A percentile compares a stretch with the other conserved stretches of the same genome.
phyloP scores from a whole-genome alignment of 1,284 basidiomycete species.

The Cerrena zonata region DNA sequence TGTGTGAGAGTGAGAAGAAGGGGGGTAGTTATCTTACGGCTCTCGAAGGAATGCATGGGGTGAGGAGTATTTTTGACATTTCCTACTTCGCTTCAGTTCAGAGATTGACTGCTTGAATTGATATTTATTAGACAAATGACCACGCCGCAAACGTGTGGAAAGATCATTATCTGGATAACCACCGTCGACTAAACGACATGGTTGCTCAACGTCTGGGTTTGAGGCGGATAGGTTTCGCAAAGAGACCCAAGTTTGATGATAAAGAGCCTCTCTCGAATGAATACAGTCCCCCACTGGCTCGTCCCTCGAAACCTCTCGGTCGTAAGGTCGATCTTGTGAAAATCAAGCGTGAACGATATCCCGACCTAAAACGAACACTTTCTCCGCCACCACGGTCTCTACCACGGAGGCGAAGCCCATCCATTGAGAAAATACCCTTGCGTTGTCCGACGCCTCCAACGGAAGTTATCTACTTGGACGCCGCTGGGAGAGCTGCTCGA shows the following conservation, averaged over 20 bases:
- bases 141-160: constrained; percentile 53
- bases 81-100: neutral
- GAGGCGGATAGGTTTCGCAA: neutral
- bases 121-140: constrained; percentile 42
- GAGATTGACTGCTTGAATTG: constrained; percentile 37
- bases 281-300: neutral
- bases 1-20: constrained; percentile 28
- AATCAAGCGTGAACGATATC: no score
- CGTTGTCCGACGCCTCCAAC: constrained; percentile 63
- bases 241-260: neutral
- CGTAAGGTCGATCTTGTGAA: neutral
- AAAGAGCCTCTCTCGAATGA: neutral
- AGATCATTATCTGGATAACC: constrained; percentile 67
- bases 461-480: constrained; percentile 32
- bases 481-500: constrained; percentile 38
- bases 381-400: constrained; percentile 16
- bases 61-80: constrained; percentile 18
- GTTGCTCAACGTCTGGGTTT: constrained; percentile 23
- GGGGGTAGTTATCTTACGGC: constrained; percentile 38
- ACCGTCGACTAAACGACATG: constrained; percentile 47
- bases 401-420: neutral
- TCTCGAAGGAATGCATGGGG: constrained; percentile 38
- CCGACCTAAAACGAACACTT: constrained; percentile 30
- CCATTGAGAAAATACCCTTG: constrained; percentile 23
- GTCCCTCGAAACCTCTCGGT: neutral